Conservation (phyloP, 2,329 filamentous ascomycete genomes). For the Graphilbum fragrans region DNA sequence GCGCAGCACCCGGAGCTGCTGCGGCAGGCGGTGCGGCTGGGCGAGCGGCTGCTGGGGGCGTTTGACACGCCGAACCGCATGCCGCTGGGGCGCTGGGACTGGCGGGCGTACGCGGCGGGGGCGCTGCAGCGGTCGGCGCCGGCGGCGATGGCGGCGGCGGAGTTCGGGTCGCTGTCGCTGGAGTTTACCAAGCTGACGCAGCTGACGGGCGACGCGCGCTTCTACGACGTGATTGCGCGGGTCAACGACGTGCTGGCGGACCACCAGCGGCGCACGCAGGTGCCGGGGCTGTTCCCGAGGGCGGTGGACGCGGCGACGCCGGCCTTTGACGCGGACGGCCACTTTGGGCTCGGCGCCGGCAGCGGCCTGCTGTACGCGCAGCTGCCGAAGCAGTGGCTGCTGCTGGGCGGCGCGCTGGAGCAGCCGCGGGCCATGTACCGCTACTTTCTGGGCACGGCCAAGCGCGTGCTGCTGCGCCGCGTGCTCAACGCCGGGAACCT, state of each 20-base stretch:
- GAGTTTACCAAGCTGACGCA: constrained; percentile 55
- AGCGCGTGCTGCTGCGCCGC: constrained; percentile 27
- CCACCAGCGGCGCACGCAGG: constrained; percentile 37
- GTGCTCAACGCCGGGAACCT: constrained; percentile 21
- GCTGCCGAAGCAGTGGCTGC: constrained; percentile 50
- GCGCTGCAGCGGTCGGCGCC: constrained; percentile 29
- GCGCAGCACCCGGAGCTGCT: constrained; percentile 40
- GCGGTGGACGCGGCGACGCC: constrained; percentile 39
- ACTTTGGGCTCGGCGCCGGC: constrained; percentile 43
- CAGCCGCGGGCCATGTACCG: constrained; percentile 20
- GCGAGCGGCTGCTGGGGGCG: constrained; percentile 50
- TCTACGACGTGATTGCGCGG: constrained; percentile 48
- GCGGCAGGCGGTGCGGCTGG: constrained; percentile 50
- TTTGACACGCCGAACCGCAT: constrained; percentile 60
- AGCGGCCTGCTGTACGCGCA: constrained; percentile 52
- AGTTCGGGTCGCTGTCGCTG: constrained; percentile 45
- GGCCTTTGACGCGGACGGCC: constrained; percentile 40
- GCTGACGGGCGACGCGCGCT: constrained; percentile 46
- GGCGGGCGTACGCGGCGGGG: constrained; percentile 32
- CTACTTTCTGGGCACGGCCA: constrained; percentile 18
- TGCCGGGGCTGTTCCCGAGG: constrained; percentile 54
- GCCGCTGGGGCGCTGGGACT: constrained; percentile 47
- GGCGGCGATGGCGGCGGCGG: constrained; percentile 27
- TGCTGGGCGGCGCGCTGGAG: constrained; percentile 50
- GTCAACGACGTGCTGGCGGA: constrained; percentile 42